phyloP scores from a whole-genome alignment of 208 protist genomes.

The Acanthamoeba royreba region DNA sequence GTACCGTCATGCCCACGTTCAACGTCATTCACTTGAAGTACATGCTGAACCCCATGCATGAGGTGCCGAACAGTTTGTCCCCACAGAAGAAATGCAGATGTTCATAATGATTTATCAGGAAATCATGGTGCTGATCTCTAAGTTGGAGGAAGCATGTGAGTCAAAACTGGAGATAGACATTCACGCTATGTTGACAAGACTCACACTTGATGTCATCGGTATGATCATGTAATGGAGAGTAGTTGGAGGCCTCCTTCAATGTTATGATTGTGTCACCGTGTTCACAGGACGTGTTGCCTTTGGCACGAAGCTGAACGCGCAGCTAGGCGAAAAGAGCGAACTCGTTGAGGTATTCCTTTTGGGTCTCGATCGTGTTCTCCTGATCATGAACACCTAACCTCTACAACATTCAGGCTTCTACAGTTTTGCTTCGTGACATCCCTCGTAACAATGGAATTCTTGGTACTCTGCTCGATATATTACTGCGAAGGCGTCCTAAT shows the following conservation, averaged over 20 bases:
- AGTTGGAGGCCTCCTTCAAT: not conserved
- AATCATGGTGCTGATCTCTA: not conserved
- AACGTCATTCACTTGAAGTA: slow-evolving; percentile 33
- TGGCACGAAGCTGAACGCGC: not conserved
- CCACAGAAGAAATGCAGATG: not conserved
- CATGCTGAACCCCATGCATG: not conserved
- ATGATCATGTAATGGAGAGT: not conserved
- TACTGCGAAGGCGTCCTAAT: not conserved
- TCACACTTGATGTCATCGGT: slow-evolving; percentile 25
- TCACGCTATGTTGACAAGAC: not conserved
- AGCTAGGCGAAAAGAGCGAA: not conserved
- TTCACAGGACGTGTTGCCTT: not conserved
- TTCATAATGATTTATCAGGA: not conserved
- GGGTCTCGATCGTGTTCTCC: too few relatives aligned
- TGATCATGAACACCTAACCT: not conserved
- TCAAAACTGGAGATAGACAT: not conserved
- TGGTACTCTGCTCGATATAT: too few relatives aligned
- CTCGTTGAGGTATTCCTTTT: too few relatives aligned
- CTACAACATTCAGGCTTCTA: too few relatives aligned
- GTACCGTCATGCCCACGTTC: not conserved
- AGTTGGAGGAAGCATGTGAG: not conserved
- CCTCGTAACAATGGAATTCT: not conserved
- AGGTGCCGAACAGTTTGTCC: not conserved
- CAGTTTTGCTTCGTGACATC: not conserved
- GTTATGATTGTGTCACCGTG: not conserved